Base-by-base conservation (phyloP, 1,284 basidiomycete species). In the Melampsora americana region DNA sequence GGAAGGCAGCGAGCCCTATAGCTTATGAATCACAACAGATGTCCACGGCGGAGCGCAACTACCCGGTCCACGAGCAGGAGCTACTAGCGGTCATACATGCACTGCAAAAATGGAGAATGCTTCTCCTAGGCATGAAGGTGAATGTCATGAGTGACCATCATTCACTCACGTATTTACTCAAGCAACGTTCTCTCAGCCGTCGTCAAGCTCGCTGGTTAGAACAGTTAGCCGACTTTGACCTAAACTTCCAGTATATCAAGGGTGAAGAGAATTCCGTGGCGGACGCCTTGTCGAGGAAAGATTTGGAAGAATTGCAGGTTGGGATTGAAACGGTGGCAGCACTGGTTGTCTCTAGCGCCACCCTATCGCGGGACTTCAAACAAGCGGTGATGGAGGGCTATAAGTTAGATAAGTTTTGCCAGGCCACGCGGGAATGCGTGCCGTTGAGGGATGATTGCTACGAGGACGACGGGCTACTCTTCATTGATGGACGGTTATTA, bases 21-120 rank as follows among this genome's bases (percentile, higher is more conserved):
- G 70, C 78, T 2, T 78, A 77, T 50, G 66, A 65, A 23, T 79
- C 77, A 1, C 26, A 76, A 2, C 69, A 74, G 44, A 70, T 66
- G 56, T 16, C 20, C 11, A 48, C 20, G 20, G 46, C 46, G n/a
- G n/a, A n/a, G n/a, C n/a, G n/a, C n/a, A n/a, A n/a, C n/a, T n/a
- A n/a, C n/a, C n/a, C n/a, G n/a, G n/a, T n/a, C n/a, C n/a, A n/a
- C 5, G 26, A 62, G n/a, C 61, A 62, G 18, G 61, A 62, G 18
- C 35, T 62, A 3, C 18, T 23, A 62, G 61, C 35, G 28, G 61
- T 62, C 3, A 39, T 62, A 4, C 61, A 62, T 26, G 61, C 35
- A 5, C 61, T 62, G 16, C 64, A 66, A 28, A 66, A 66, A 14
- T 66, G 64, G 64, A n/a, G 35, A 5, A 66, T 66, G 64, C 4